Evolutionary conservation across 768 basidiomycete genomes (phyloP), one percentile per base, ranked within the genome.

Genomic region (Cantharellus anzutake): DNA sequence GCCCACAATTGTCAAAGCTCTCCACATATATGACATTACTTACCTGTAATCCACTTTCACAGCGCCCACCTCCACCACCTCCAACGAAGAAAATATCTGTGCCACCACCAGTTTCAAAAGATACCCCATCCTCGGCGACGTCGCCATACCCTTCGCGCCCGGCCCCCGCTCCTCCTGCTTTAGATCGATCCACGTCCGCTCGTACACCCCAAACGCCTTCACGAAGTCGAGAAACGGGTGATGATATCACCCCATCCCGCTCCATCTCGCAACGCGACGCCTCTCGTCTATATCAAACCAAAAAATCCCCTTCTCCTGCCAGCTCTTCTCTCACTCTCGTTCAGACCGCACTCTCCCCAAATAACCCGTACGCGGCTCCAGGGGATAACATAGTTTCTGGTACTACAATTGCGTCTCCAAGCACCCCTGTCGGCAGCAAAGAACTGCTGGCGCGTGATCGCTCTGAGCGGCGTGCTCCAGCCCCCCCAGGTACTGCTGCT

Each of bases 101-200:
- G 29, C 52, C 11, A 11, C 52, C 11, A 14, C 52, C 11, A 1
- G 35, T 11, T 37, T 55, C 52, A 14, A 37, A 11, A 11, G 11
- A 11, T 55, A 11, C 75, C 3, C 76, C 78, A 5, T 77, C 77
- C 16, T 72, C 76, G 3, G 60, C 11, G 86, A 85, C 66, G 82
- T 86, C 3, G 83, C 89, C 34, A 81, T 83, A 0, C 88, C 87
- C 87, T 1, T 83, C 86, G 2, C 82, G 85, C 0, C 72, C 78
- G 3, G 69, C 80, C 1, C 76, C 77, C 37, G 76, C 80, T 0
- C 82, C 84, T 35, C 65, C 83, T 3, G 38, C 52, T 37, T 80
- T 94, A 58, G 91, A 94, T 73, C 83, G 90, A 58, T 89, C 89
- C 35, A 83, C 84, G 42, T 92, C 41, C 56, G 63, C 20, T 62